Percentiles rank a stretch among this genome's conserved stretches.
phyloP scores from a whole-genome alignment of 768 basidiomycete species.

The Floccularia luteovirens region DNA sequence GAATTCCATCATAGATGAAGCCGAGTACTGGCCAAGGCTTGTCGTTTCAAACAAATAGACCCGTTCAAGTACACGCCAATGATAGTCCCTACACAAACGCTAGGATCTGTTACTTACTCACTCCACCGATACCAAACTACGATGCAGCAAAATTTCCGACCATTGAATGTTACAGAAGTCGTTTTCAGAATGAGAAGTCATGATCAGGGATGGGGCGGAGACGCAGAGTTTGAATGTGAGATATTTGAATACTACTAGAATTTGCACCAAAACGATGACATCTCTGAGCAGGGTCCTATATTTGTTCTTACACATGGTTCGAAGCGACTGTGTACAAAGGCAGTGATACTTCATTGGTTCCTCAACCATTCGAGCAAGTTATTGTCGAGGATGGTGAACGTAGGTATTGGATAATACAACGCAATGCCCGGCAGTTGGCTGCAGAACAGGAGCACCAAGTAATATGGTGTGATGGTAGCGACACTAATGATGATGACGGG shows the following conservation, averaged over 20 bases:
- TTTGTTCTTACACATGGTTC: neutral
- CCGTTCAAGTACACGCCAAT: slow-evolving; percentile 2
- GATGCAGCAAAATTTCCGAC: neutral
- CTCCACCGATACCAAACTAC: slow-evolving; percentile 6
- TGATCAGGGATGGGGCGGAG: slow-evolving; percentile 8
- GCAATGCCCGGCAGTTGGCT: slow-evolving; percentile 11
- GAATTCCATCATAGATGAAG: slow-evolving; percentile 9
- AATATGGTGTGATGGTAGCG: slow-evolving; percentile 1
- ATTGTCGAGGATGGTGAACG: neutral
- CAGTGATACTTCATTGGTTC: too few relatives aligned
- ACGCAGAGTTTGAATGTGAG: neutral
- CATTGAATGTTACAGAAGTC: slow-evolving; percentile 9
- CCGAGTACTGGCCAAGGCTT: slow-evolving; percentile 11
- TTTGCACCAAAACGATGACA: neutral
- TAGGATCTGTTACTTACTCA: slow-evolving; percentile 9
- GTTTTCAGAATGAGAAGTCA: slow-evolving; percentile 10
- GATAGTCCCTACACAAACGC: slow-evolving; percentile 1
- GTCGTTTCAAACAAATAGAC: slow-evolving; percentile 1
- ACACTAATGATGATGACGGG: slow-evolving; percentile 3
- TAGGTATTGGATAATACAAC: slow-evolving; percentile 12
- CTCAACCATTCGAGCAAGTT: slow-evolving; percentile 4
- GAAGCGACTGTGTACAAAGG: neutral
- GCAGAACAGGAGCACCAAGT: neutral
- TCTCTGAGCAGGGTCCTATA: neutral
- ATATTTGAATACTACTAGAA: neutral